Conservation (phyloP, 1,284 basidiomycete species). For the Hemileia vastatrix region DNA sequence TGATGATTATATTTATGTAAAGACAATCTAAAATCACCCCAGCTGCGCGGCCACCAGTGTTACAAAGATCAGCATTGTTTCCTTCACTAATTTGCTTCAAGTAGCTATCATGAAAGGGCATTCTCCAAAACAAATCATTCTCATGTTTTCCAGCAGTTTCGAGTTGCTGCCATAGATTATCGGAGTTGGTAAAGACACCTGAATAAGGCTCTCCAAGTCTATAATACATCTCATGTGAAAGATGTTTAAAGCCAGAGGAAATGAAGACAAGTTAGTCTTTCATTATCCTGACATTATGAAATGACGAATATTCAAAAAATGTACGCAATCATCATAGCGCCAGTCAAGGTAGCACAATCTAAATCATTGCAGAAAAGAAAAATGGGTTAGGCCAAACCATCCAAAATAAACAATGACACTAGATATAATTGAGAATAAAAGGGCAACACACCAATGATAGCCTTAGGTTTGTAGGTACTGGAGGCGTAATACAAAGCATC, state of each 20-base stretch:
- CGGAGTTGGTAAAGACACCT: slow-evolving; percentile 54
- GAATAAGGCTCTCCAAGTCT: slow-evolving; percentile 65
- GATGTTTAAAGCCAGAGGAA: neutral
- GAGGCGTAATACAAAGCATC: slow-evolving; percentile 79
- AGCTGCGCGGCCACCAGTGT: slow-evolving; percentile 60
- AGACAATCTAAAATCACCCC: slow-evolving; percentile 46
- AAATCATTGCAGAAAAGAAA: neutral
- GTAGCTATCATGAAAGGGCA: slow-evolving; percentile 62
- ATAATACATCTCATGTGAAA: neutral
- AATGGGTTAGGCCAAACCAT: neutral
- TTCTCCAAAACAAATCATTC: slow-evolving; percentile 52
- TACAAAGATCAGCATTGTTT: slow-evolving; percentile 72
- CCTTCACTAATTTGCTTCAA: slow-evolving; percentile 60
- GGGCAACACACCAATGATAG: slow-evolving; percentile 57
- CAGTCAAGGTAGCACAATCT: slow-evolving; percentile 62
- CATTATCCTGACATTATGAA: too few relatives aligned
- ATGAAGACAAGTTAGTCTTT: neutral
- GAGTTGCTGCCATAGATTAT: slow-evolving; percentile 56
- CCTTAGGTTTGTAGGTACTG: slow-evolving; percentile 66
- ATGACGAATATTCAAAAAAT: neutral
- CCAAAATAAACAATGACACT: too few relatives aligned
- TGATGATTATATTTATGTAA: neutral
- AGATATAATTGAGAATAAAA: neutral
- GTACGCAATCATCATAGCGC: slow-evolving; percentile 37
- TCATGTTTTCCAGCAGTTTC: slow-evolving; percentile 61